Conservation (phyloP, 352 stramenopile genomes). For the Ochromonadaceae sp. region DNA sequence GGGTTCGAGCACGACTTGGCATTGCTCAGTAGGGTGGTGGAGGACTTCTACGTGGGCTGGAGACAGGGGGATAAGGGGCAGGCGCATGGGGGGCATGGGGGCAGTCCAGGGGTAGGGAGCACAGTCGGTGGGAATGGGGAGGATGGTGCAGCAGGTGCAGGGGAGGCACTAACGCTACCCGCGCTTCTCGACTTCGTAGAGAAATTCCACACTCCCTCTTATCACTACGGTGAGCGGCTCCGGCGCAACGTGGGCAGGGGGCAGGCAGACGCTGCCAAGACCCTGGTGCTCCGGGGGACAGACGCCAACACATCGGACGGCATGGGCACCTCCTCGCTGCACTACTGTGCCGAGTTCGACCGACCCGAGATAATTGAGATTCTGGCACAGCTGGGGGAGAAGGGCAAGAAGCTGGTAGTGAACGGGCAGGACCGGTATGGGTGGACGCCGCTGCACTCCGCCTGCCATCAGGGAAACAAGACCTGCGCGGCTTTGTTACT, state of each 20-base stretch:
- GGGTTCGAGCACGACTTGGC: no score
- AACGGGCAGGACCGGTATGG: neutral
- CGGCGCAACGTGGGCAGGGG: neutral
- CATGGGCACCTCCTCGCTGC: neutral
- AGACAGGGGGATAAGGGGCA: no score
- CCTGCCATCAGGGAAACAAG: neutral
- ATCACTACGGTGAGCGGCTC: neutral
- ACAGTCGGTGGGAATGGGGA: no score
- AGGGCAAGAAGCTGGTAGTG: neutral
- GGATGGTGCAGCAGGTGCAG: no score
- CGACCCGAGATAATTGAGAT: neutral
- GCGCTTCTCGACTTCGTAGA: neutral
- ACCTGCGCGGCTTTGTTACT: neutral
- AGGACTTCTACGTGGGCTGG: no score
- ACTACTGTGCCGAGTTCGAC: neutral
- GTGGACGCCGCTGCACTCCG: slow-evolving; percentile 12
- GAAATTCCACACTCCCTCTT: neutral
- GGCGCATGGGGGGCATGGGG: no score
- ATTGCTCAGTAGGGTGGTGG: no score
- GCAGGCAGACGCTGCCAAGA: neutral
- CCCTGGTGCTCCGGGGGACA: neutral
- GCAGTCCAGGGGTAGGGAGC: no score
- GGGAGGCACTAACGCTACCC: no score
- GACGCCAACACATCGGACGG: neutral
- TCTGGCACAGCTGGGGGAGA: neutral